phyloP scores from a whole-genome alignment of 257 asterid species.

The Agastache rugosa region DNA sequence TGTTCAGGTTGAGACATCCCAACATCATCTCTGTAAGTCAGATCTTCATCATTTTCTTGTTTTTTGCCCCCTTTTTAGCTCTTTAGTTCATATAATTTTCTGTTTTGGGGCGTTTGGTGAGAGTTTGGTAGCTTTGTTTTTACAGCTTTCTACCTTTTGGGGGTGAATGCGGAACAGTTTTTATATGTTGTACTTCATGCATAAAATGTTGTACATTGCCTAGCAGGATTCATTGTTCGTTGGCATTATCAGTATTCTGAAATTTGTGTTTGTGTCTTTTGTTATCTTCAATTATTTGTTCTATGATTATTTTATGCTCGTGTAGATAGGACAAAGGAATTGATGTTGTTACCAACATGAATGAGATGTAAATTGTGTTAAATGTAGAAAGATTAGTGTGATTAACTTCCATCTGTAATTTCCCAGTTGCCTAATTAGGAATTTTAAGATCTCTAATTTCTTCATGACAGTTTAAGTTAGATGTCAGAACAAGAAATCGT shows the following conservation, averaged over 20 bases:
- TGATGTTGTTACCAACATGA: not conserved
- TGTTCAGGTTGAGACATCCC: constrained; percentile 83
- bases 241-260: constrained; percentile 30
- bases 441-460: not conserved
- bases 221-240: constrained; percentile 25
- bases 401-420: constrained; percentile 1
- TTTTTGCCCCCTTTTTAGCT: not conserved
- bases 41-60: constrained; percentile 17
- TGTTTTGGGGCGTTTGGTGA: not conserved
- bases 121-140: not conserved
- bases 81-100: not conserved
- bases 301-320: not conserved
- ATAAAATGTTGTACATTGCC: constrained; percentile 28
- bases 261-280: constrained; percentile 6
- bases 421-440: constrained; percentile 1
- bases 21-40: constrained; percentile 87
- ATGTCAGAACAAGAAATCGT: constrained; percentile 22
- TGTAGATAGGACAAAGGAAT: not conserved
- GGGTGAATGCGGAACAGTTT: constrained; percentile 8
- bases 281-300: not conserved
- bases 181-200: constrained; percentile 30
- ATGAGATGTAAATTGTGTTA: constrained; percentile 6
- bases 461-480: not conserved
- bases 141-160: not conserved
- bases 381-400: constrained; percentile 1